Percentiles rank a stretch among this genome's conserved stretches.
Conservation (phyloP, 2,329 filamentous ascomycete species). For the Pleurostoma richardsiae region DNA sequence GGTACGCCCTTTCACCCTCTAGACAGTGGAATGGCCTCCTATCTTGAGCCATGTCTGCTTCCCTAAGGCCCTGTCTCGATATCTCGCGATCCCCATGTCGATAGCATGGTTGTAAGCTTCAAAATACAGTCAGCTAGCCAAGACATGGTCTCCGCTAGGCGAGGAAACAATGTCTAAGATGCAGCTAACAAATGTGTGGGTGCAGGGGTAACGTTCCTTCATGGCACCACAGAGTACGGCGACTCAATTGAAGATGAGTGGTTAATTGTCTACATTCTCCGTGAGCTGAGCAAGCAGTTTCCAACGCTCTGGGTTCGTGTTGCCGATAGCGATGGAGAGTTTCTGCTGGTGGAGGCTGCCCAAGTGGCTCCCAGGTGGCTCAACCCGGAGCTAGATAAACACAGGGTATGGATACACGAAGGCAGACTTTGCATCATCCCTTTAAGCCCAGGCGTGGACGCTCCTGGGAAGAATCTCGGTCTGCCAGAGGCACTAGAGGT, state of each 20-base stretch:
- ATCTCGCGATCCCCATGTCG: no score
- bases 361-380: slow-evolving; percentile 85
- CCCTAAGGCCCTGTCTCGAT: no score
- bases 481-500: slow-evolving; percentile 59
- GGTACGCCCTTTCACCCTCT: slow-evolving; percentile 35
- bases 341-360: slow-evolving; percentile 89
- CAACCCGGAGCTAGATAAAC: slow-evolving; percentile 81
- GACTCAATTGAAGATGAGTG: slow-evolving; percentile 97
- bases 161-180: no score
- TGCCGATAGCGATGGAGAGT: slow-evolving; percentile 88
- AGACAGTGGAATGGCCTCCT: not conserved
- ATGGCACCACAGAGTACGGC: slow-evolving; percentile 79
- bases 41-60: not conserved
- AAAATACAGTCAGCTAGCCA: no score
- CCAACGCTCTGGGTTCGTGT: slow-evolving; percentile 76
- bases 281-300: slow-evolving; percentile 71
- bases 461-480: slow-evolving; percentile 42
- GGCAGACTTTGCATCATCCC: slow-evolving; percentile 74
- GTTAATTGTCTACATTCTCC: slow-evolving; percentile 86
- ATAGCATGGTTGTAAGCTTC: no score
- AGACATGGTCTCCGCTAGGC: no score
- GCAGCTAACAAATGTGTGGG: not conserved
- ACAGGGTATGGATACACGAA: slow-evolving; percentile 84
- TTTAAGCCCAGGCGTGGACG: slow-evolving; percentile 29
- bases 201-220: slow-evolving; percentile 55